Evolutionary conservation across 805 yeast genomes (phyloP), one percentile per base, ranked within the genome.

Genomic region (Suhomyces canberraensis): DNA sequence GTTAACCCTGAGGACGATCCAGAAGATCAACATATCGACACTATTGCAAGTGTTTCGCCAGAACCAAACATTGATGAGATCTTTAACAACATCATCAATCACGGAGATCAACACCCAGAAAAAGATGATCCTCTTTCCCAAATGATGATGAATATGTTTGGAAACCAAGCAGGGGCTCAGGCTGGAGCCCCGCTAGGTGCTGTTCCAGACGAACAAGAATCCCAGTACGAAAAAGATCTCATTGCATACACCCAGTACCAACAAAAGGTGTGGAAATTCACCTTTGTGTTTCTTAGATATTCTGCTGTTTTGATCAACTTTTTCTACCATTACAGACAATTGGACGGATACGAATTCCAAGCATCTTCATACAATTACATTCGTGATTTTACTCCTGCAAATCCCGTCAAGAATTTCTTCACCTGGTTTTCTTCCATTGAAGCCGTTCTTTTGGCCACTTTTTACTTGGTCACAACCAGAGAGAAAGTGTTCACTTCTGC

Each of bases 11-110:
- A 59, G 29, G 66, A 50, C 16, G 72, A 68, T 42, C 72, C 72
- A 0, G 71, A 63, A 21, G 59, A 61, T n/a, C 61, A 55, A 18
- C 72, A 67, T 33, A 64, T 67, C 16, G 33, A 41, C 25, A 31
- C 39, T 39, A 46, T 40, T 6, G 47, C 43, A 34, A 42, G 40
- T 37, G 41, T 13, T 14, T 15, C 9, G 11, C 33, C 36, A 20
- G 42, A 32, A 19, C 44, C 35, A 36, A 67, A 64, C 40, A 50
- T 66, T 34, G 72, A 67, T 28, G 56, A 52, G 18, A 51, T 67
- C 42, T 52, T 68, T 46, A 52, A 50, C 31, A 45, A 53, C 24
- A 52, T 66, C 38, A 58, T 66, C 37, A 57, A 53, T 4, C 48
- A 42, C 5, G 16, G 31, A 31, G 11, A 37, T 24, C 21, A 32